Evolutionary conservation across 1,139 yeast genomes (phyloP).

Genomic region (Hanseniaspora uvarum): DNA sequence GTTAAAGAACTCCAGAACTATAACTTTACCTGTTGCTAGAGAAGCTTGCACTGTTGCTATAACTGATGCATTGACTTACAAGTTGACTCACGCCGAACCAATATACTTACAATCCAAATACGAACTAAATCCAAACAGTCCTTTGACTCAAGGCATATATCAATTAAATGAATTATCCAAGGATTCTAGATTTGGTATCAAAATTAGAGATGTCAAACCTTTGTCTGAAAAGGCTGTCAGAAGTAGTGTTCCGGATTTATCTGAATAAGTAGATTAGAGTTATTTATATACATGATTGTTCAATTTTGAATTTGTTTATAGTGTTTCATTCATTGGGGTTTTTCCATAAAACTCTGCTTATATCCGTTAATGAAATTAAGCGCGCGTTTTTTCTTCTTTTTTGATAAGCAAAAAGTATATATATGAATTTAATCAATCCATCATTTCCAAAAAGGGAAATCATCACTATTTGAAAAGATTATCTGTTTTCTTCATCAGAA

Average conservation of each 20-base stretch:
- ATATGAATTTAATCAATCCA: not conserved
- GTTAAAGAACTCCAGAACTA: constrained; percentile 44
- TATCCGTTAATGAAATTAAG: no score
- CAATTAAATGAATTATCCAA: constrained; percentile 49
- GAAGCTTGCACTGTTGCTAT: constrained; percentile 65
- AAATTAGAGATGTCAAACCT: constrained; percentile 52
- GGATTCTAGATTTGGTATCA: constrained; percentile 59
- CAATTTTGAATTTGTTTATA: not conserved
- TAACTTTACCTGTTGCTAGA: constrained; percentile 52
- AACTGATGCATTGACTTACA: constrained; percentile 58
- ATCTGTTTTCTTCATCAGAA: not conserved
- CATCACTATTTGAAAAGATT: no score
- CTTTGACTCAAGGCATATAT: constrained; percentile 39
- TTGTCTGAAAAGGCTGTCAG: constrained; percentile 26
- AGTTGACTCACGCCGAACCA: constrained; percentile 54
- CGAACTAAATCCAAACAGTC: constrained; percentile 40
- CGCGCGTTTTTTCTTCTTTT: not conserved
- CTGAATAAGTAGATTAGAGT: constrained; percentile 9
- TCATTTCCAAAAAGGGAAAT: not conserved
- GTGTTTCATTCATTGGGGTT: not conserved
- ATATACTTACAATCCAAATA: constrained; percentile 78
- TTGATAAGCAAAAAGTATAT: not conserved
- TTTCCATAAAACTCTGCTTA: not conserved
- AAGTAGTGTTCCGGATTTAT: constrained; percentile 14
- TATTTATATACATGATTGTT: not conserved